These are phyloP conservation scores for Tetradesmus obliquus DNA, from an alignment of 139 green algal species.

Conservation along the genomic window DNA sequence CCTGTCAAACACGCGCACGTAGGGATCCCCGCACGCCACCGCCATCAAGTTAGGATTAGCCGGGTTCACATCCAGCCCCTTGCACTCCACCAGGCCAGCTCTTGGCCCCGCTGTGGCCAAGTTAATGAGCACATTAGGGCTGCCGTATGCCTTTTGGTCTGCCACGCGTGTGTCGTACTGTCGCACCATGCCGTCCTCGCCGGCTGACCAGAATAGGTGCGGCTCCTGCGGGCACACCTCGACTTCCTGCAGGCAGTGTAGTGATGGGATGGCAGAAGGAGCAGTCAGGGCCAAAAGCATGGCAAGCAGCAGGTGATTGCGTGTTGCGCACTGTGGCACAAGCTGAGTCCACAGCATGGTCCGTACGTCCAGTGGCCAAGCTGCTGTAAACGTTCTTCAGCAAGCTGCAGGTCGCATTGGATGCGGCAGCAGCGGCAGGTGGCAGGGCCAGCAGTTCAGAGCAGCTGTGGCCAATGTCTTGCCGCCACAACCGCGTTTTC, in stretches of 20 bases:
- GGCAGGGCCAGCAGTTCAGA: too few species aligned
- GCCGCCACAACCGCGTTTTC: too few species aligned
- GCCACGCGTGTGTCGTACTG: conserved; percentile 84
- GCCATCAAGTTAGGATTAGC: conserved; percentile 75
- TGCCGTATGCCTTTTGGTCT: conserved; percentile 58
- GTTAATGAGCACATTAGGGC: conserved; percentile 69
- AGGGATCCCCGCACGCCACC: conserved; percentile 75
- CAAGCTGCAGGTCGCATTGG: too few species aligned
- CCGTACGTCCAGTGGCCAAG: too few species aligned
- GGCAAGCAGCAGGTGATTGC: not conserved
- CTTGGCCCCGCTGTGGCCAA: not conserved
- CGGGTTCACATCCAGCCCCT: conserved; percentile 72
- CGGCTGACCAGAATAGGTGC: conserved; percentile 88
- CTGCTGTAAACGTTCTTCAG: too few species aligned
- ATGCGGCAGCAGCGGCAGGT: too few species aligned
- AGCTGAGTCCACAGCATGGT: too few species aligned
- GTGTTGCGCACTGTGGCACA: too few species aligned
- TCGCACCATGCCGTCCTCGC: conserved; percentile 85
- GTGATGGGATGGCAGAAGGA: not conserved
- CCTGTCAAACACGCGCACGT: conserved; percentile 83
- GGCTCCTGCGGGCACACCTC: conserved; percentile 80
- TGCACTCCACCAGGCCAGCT: conserved; percentile 62
- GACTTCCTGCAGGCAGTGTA: conserved; percentile 69
- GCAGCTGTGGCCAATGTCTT: too few species aligned
- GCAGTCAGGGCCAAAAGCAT: not conserved